Evolutionary conservation across 2,329 filamentous ascomycete genomes (phyloP), one percentile per base, ranked within the genome.

Genomic region (Talaromyces funiculosus): DNA sequence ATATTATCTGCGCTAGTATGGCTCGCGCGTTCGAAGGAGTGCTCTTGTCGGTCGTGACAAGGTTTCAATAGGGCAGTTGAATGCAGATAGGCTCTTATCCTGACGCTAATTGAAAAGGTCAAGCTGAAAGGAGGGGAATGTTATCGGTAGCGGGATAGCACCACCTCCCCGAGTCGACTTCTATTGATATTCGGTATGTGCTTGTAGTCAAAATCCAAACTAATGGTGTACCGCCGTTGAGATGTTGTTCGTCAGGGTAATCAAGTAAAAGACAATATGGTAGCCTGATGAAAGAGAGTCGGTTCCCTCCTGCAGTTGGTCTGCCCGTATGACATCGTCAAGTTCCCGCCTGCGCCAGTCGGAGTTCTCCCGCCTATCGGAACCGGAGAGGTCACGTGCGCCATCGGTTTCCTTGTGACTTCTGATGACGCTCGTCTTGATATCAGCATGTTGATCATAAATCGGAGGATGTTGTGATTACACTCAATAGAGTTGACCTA

Each of bases 341-440:
- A n/a, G 57, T 54, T 61, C 57, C 57, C 57, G 59, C 59, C 10
- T n/a, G 38, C 16, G 31, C 53, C 53, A 61, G 59, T 53, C 59
- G 24, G 47, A 51, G 63, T 40, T 69, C 65, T 67, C 66, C 66
- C 62, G 64, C 69, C 70, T 68, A 68, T 71, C 67, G 65, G 62
- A n/a, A 67, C 66, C 33, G 35, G 12, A 5, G 2, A 1, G n/a
- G 67, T 75, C 72, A 75, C 73, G 72, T 75, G 72, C 14, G 4
- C 24, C 12, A 22, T 20, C 22, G 37, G 10, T 26, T 9, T 54
- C 14, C 26, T 53, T 10, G 22, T 29, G 51, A 51, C 18, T 33
- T 54, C 24, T 31, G 3, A 22, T 31, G 29, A 20, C 3, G 3
- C 5, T 53, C 18, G 9, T 24, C 33, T 35, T 26, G 31, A 53